These are phyloP conservation scores for Rutstroemia sp. DNA, from an alignment of 2,329 filamentous ascomycete genomes.

Conservation along the genomic window DNA sequence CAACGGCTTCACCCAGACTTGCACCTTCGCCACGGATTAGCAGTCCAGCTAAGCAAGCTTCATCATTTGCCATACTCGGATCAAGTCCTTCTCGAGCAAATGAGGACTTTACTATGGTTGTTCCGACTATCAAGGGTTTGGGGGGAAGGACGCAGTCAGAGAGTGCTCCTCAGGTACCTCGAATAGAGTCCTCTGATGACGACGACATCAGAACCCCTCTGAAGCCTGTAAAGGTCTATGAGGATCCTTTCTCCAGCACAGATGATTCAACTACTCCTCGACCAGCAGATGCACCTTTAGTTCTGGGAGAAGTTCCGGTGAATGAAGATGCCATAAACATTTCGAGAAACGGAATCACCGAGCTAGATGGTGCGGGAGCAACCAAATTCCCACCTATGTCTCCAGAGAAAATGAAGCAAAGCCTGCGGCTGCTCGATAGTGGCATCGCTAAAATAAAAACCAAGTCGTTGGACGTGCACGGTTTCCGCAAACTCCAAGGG, in stretches of 20 bases:
- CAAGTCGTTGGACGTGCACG: slow-evolving; percentile 70
- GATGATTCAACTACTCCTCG: slow-evolving; percentile 41
- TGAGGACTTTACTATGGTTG: slow-evolving; percentile 47
- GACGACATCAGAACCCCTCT: slow-evolving; percentile 22
- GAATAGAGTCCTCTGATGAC: slow-evolving; percentile 36
- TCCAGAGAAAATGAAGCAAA: slow-evolving; percentile 50
- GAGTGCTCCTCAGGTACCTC: slow-evolving; percentile 26
- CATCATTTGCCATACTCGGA: slow-evolving; percentile 13
- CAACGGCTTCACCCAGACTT: slow-evolving; percentile 10
- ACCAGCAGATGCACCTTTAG: slow-evolving; percentile 39
- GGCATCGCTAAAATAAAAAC: slow-evolving; percentile 67
- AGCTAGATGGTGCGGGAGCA: slow-evolving; percentile 11
- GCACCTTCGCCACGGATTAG: slow-evolving; percentile 15
- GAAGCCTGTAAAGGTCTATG: slow-evolving; percentile 45
- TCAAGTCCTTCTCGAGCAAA: slow-evolving; percentile 39
- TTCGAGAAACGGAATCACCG: slow-evolving; percentile 15
- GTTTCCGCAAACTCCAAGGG: slow-evolving; percentile 71
- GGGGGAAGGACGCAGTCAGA: slow-evolving; percentile 26
- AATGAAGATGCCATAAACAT: slow-evolving; percentile 41
- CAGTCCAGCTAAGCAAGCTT: slow-evolving; percentile 18
- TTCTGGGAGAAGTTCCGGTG: slow-evolving; percentile 52
- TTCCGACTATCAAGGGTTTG: slow-evolving; percentile 39
- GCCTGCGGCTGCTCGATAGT: slow-evolving; percentile 59
- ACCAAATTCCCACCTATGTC: slow-evolving; percentile 27
- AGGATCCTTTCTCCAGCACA: slow-evolving; percentile 48